Base-by-base conservation (phyloP, 2,329 filamentous ascomycete species). In the Hypoxylon sp. region DNA sequence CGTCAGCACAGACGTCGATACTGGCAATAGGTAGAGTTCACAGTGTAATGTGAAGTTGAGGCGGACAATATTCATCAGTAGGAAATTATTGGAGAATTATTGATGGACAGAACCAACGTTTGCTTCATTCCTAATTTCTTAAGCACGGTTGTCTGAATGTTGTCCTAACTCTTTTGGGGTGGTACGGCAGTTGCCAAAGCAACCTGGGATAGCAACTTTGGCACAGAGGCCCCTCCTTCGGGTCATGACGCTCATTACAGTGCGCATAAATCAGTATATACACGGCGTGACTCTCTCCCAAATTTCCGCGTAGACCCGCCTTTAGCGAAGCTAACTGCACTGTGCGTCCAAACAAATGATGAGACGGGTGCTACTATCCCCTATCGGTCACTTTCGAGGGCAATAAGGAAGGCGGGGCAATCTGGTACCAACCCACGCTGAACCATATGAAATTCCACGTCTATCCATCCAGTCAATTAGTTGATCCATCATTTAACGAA, bases 391-490 rank as follows among this genome's bases (percentile, higher is more conserved):
- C 31, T 61, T 63, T 57, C 46, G 57, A 66, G 59, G 65, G 67
- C 64, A 65, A 47, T 67, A 60, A 48, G 61, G 65, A 69, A 73
- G 72, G 75, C 74, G 74, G 75, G 74, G 74, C 74, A 76, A 65
- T 70, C 62, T 65, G 56, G 70, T 74, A 73, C 63, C 69, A 70
- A 67, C 68, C 72, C 71, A 70, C 66, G 67, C 73, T 72, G 67
- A 74, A 42, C 70, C 71, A 75, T 70, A 72, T 72, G 73, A 77
- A 76, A 76, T 77, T 77, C 73, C 73, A 75, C 70, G 65, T 51
- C 60, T 72, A 68, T 75, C 73, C 72, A 75, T 73, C 69, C 58
- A 69, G 68, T 70, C 70, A 65, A 70, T 74, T 71, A 65, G 70
- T 74, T 71, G 62, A 72, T 72, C 71, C 74, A 47, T 56, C 62